Evolutionary conservation across 164 flowering plant genomes (phyloP), one percentile per base, ranked within the genome.

Genomic region (Liquidambar formosana): DNA sequence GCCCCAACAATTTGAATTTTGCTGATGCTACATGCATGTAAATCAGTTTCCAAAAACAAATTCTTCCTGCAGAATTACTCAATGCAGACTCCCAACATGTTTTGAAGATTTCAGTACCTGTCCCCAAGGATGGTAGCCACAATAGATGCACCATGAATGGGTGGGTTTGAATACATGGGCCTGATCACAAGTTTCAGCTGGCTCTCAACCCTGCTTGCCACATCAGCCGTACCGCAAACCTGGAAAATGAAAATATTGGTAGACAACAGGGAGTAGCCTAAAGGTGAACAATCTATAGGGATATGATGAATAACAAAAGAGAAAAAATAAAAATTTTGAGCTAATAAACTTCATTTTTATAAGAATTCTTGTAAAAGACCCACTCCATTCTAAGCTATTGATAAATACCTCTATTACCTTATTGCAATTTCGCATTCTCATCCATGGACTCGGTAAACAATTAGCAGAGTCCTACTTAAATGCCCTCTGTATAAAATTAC

Each of bases 151-250:
- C 99, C 99, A 76, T 96, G 99, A 77, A 96, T 88, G 53, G 99
- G 98, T 25, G 99, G 99, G 68, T 78, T 96, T 43, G 99, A 96
- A 71, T 87, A 96, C 99, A 96, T 96, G 54, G 99, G 99, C 79
- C 99, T 85, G 76, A 93, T 84, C 69, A 96, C 99, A 75, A 93
- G 88, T 77, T 96, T 96, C 83, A 96, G 81, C 83, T 96, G 99
- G 84, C 98, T 93, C 74, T 93, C 99, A 59, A 96, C 98, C 82
- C 80, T 89, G 69, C 82, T 66, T 26, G 98, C 95, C 46, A 92
- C 94, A 82, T 88, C 97, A 51, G 91, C 85, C 49, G 86, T 26
- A 78, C 73, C 85, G 81, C 97, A 91, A 43, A 95, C 94, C 99
- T 95, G 69, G 4, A 74, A 46, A 21, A 41, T 23, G 41, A 46